Base-by-base conservation (phyloP, 345 rosid genomes). In the Syzygium jambos region DNA sequence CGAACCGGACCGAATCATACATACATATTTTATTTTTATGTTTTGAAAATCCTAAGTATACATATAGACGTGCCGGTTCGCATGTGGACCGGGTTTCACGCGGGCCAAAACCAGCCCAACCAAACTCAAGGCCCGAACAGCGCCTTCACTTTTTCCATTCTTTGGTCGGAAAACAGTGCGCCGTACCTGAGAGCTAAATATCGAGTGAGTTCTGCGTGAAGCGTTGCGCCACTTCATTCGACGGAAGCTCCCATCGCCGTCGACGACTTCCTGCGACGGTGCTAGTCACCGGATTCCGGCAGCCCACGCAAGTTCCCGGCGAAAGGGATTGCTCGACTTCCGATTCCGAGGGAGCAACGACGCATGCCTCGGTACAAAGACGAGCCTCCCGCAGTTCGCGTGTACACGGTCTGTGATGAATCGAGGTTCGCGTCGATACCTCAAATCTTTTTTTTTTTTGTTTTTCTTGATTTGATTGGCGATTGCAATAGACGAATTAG, bases 331-430 rank as follows among this genome's bases (percentile, higher is more conserved):
- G 49, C 82, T 73, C 49, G 49, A 38, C 7, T 0, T 73, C 14
- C 82, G 82, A 38, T 38, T 19, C 82, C 27, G 27, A 38, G 82
- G 82, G 38, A 38, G 82, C 46, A 73, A 5, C 3, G 0, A 5
- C 38, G 21, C 87, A 95, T 96, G 97, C 94, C 92, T 59, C 92
- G 95, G 77, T 86, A 87, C 93, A 94, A 91, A 88, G 98, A 98
- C 55, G 95, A 90, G 85, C 87, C 91, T 15, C 93, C 94, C 19
- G 98, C 96, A 27, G 91, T 95, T 92, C 94, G 97, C 27, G 99
- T 95, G 51, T 97, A 95, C 88, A 95, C 98, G 3, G 96, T 95
- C 87, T 95, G 97, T 88, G 97, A 96, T 87, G 99, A 96, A 90
- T 95, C 99, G 65, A 95, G 95, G 94, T 93, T 11, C 86, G 38